phyloP scores from a whole-genome alignment of 2,329 filamentous ascomycete species.

The Phyllachora maydis region DNA sequence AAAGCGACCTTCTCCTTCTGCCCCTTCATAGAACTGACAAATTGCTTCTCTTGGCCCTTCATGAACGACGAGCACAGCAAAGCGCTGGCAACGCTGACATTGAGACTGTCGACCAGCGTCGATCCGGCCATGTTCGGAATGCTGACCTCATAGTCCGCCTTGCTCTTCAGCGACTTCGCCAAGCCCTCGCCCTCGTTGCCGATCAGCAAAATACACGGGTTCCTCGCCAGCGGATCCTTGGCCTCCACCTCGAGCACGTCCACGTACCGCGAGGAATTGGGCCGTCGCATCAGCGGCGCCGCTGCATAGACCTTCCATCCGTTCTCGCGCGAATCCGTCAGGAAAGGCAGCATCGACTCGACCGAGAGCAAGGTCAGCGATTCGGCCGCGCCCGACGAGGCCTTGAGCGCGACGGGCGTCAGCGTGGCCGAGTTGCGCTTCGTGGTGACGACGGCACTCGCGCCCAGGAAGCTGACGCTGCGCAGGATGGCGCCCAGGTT shows the following conservation, averaged over 20 bases:
- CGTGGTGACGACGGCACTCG: conserved; percentile 63
- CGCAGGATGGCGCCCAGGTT: conserved; percentile 83
- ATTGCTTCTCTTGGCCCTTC: conserved; percentile 16
- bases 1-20: too few species aligned
- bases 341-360: conserved; percentile 44
- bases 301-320: conserved; percentile 79
- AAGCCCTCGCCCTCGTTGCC: conserved; percentile 68
- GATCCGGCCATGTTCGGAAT: conserved; percentile 35
- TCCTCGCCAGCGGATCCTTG: conserved; percentile 27
- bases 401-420: conserved; percentile 63
- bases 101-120: conserved; percentile 64
- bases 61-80: conserved; percentile 55
- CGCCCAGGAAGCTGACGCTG: conserved; percentile 76
- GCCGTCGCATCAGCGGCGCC: conserved; percentile 6
- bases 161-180: conserved; percentile 36
- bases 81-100: conserved; percentile 76
- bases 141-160: conserved; percentile 43
- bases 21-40: too few species aligned
- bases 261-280: conserved; percentile 19
- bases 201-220: conserved; percentile 62
- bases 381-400: conserved; percentile 75
- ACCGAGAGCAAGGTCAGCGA: conserved; percentile 54
- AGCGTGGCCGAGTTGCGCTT: conserved; percentile 53
- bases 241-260: conserved; percentile 26
- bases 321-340: conserved; percentile 41